phyloP scores from a whole-genome alignment of 2,329 filamentous ascomycete genomes.

The Sordariomycetes sp. region DNA sequence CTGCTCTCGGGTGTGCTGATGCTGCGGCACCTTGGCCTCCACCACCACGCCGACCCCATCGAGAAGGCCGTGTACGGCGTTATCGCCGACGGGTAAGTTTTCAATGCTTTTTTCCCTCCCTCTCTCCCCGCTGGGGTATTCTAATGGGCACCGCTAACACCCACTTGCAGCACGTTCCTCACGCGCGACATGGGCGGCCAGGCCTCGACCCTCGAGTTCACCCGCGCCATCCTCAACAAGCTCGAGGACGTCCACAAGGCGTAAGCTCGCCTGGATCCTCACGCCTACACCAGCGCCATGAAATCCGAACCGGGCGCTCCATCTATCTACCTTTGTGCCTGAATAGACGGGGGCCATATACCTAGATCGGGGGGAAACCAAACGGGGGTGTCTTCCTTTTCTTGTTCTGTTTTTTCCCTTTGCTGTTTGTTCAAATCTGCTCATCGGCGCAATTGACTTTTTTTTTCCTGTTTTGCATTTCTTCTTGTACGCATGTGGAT shows the following conservation, averaged over 20 bases:
- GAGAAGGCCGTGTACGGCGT: constrained; percentile 70
- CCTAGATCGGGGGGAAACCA: neutral
- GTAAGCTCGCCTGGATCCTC: neutral
- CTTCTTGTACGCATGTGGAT: neutral
- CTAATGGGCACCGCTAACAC: constrained; percentile 10
- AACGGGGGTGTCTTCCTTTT: neutral
- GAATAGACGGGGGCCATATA: neutral
- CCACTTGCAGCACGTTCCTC: constrained; percentile 56
- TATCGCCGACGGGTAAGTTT: constrained; percentile 78
- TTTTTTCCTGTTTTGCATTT: neutral
- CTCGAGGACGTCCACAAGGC: constrained; percentile 66
- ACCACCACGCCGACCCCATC: constrained; percentile 97
- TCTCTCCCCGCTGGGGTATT: neutral
- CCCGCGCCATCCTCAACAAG: constrained; percentile 83
- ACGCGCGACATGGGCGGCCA: constrained; percentile 95
- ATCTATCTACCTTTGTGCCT: neutral
- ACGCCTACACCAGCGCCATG: neutral
- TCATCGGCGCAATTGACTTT: neutral
- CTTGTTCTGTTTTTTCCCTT: neutral
- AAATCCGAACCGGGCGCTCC: neutral
- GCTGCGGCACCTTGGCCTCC: constrained; percentile 89
- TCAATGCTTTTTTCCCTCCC: neutral
- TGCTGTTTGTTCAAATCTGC: neutral
- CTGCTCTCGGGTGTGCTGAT: constrained; percentile 95
- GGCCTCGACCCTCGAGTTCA: constrained; percentile 88